Conservation (phyloP, 805 yeast species). For the Lipomyces yamanashiensis region DNA sequence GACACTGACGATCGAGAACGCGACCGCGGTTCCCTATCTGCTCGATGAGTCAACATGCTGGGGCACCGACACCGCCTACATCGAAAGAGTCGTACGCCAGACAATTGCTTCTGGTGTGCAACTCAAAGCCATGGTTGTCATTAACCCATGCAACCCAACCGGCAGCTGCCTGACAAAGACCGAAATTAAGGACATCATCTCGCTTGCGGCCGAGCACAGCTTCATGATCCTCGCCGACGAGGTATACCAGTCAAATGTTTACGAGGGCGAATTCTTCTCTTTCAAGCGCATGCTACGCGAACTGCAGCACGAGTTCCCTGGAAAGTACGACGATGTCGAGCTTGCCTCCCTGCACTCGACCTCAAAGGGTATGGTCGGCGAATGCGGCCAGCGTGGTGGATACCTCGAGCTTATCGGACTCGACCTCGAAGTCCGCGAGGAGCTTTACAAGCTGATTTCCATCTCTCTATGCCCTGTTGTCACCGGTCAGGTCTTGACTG, state of each 20-base stretch:
- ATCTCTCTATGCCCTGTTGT: slow-evolving; percentile 94
- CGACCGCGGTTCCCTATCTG: slow-evolving; percentile 84
- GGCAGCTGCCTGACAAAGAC: slow-evolving; percentile 76
- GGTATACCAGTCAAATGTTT: slow-evolving; percentile 94
- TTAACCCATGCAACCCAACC: slow-evolving; percentile 98
- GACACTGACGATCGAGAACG: slow-evolving; percentile 79
- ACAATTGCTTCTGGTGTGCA: slow-evolving; percentile 58
- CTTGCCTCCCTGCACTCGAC: slow-evolving; percentile 96
- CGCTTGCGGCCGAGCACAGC: slow-evolving; percentile 82
- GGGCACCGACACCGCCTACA: slow-evolving; percentile 76
- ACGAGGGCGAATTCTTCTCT: slow-evolving; percentile 68
- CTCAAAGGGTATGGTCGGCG: slow-evolving; percentile 96
- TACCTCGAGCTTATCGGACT: slow-evolving; percentile 94
- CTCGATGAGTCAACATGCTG: slow-evolving; percentile 80
- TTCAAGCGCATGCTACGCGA: slow-evolving; percentile 78
- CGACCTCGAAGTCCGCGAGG: slow-evolving; percentile 65
- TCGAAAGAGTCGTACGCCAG: slow-evolving; percentile 58
- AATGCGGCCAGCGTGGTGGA: slow-evolving; percentile 99
- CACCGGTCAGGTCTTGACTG: slow-evolving; percentile 91
- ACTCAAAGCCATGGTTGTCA: slow-evolving; percentile 83
- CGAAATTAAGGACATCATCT: slow-evolving; percentile 71
- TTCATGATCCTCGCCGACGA: slow-evolving; percentile 93
- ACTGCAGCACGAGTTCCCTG: slow-evolving; percentile 59
- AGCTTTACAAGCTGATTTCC: slow-evolving; percentile 83
- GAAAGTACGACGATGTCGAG: slow-evolving; percentile 71